Evolutionary conservation across 495 filamentous ascomycete species (phyloP), one percentile per base, ranked within the genome.

Genomic region (Schizothecium vesticola): DNA sequence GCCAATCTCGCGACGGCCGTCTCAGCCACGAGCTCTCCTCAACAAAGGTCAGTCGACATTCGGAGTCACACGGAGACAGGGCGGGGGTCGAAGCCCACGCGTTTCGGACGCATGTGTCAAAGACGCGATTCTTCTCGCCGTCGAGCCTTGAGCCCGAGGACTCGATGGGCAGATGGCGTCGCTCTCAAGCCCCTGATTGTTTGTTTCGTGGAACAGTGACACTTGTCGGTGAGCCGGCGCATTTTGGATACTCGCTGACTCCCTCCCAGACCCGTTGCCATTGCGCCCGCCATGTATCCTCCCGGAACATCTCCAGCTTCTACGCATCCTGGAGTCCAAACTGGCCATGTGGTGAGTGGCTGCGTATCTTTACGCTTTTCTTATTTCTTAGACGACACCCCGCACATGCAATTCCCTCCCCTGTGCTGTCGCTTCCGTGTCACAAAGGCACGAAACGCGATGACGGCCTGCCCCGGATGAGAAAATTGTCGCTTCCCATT

Each of bases 1-100:
- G 83, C 90, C 21, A 83, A 87, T 28, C 81, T 93, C 70, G 88
- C 90, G 63, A 86, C 86, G 58, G 81, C 87, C 70, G 86, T 84
- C 60, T 85, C 87, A 26, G 80, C 84, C 63, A 83, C 85, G 36
- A 78, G 71, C 69, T 87, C 88, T 72, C 86, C 87, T 65, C 90
- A 89, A 78, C 75, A 86, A 72, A 87, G 90, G 91, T 93, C 66
- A 80, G 80, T 82, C 21, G 21, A 10, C 3, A 21, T 19, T 24
- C 26, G 62, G 23, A 56, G 16, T n/a, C 26, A 21, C 22, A 28
- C 24, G 13, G 24, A 26, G 58, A 25, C 22, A 25, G 58, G 22
- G 6, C 22, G 22, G 23, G 58, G 58, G 12, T 59, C 23, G 23
- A 28, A 9, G 58, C 58, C 10, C 22, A 24, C 58, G 8, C 22